Base-by-base conservation (phyloP, 805 yeast species). In the Zygotorulaspora danielsina region DNA sequence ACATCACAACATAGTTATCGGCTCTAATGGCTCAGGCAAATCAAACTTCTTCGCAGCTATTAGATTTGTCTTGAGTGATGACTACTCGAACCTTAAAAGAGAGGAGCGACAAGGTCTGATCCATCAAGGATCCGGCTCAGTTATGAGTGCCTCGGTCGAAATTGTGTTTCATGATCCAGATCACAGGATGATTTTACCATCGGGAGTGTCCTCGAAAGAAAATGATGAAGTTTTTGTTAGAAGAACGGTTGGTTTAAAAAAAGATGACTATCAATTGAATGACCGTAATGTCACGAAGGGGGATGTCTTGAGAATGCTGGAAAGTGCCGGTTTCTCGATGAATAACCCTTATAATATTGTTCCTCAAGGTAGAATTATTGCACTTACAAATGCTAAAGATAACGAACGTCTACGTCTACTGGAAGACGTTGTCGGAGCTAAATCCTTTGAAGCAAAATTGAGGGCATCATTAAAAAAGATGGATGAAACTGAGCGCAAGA, bases 1-100 rank as follows among this genome's bases (percentile, higher is more conserved):
- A 0, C 77, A 78, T 39, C 83, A 81, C 55, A 90, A 90, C 64
- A 94, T 90, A 15, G 79, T 84, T 11, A 87, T 89, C 21, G 97
- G 97, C 2, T 68, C 95, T 36, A 89, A 89, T 63, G 97, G 97
- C n/a, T 84, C 96, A 6, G 98, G 98, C 6, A 90, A 93, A 60
- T 85, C 96, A 28, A 90, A 93, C 61, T 84, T 90, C 64, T 93
- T 90, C 61, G 88, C 96, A 11, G 97, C 98, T 8, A 84, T 90
- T 41, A 70, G 97, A 46, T 93, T 89, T 65, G 97, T 88, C 8
- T 63, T 93, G 15, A 81, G 95, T 32, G 97, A 90, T 57, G 94
- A 90, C 22, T 86, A 84, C 59, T 81, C 85, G 2, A 83, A 86
- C 57, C 73, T 89, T 80, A 70, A 81, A 17, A 67, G 90, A 48